Base-by-base conservation (phyloP, 495 filamentous ascomycete species). In the Venustampulla echinocandica region DNA sequence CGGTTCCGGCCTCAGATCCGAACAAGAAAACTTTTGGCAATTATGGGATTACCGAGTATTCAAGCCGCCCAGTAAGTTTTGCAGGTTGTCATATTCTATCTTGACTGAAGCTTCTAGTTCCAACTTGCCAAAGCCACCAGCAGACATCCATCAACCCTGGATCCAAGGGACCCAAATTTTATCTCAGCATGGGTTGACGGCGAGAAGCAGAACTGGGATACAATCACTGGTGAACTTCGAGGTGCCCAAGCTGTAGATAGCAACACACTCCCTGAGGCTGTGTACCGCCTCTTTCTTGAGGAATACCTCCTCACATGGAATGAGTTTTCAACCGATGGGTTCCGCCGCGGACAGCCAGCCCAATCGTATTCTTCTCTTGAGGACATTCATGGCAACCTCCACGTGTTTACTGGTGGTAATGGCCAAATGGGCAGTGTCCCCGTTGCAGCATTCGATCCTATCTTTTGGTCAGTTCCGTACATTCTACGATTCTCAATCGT, bases 341-440 rank as follows among this genome's bases (percentile, higher is more conserved):
- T 23, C 46, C 42, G 27, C 18, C 36, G 14, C 33, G 36, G 44
- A 46, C 50, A 32, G 42, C 24, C 40, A 28, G 33, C 42, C 47
- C 34, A 3, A 7, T n/a, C 13, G 2, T 47, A 47, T 19, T 25
- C 34, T 25, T 65, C 63, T 39, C 36, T 66, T 4, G 67, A 69
- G 49, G 61, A 52, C 43, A 56, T 66, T n/a, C 64, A 69, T 36
- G 61, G 66, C 33, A 64, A 64, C 20, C 45, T 68, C 15, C 67
- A 69, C 45, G 57, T 53, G 20, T 55, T 52, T 46, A 51, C 60
- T 24, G 67, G 65, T 5, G 64, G 60, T 11, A 40, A 36, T 14
- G 66, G 66, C 1, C 65, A 68, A 23, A 69, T 69, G 67, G 45
- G 54, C 24, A 49, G 60, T 11, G 54, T 68, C 10, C 54, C 58